Evolutionary conservation across 2,329 filamentous ascomycete species (phyloP), one percentile per base, ranked within the genome.

Genomic region (Esteya vermicola): DNA sequence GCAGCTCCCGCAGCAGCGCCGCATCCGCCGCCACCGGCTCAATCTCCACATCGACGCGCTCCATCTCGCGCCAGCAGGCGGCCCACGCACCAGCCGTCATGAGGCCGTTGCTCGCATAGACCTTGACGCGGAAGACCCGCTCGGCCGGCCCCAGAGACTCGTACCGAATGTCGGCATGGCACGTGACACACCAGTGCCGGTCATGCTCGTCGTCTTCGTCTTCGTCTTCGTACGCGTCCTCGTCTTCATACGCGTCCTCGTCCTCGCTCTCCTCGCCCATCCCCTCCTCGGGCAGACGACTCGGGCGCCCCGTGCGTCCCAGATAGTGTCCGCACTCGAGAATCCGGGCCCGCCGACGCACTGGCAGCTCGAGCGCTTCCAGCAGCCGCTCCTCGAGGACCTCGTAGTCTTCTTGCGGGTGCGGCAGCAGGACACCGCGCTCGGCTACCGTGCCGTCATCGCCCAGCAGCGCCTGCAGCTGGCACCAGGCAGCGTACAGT

Each of bases 11-110:
- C 40, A 76, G 68, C 12, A 80, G 54, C 2, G 65, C 59, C 0
- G 71, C 57, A 16, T 76, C 72, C 9, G 35, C 19, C 10, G 86
- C 69, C 52, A 79, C 72, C 4, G 91, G 82, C 51, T 83, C 75
- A 39, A 98, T 75, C 58, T 96, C 89, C 2, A 93, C 84, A 53
- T 98, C 91, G 0, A 96, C 85, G n/a, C 89, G 75, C 61, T 98
- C 91, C 91, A 98, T 98, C 59, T 96, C 89, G 50, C 76, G 82
- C 89, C 89, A 98, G 43, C 85, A 89, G 3, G 88, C 88, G 5
- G 75, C 75, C 91, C 91, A 98, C 0, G 91, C 89, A 0, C 85
- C 85, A 6, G 85, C 79, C 43, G 78, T 75, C 85, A 98, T 93
- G 36, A 96, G 64, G 0, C 91, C 91, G 57, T 96, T 98, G 39